Base-by-base conservation (phyloP, 2,329 filamentous ascomycete species). In the Chaetomium sp. region DNA sequence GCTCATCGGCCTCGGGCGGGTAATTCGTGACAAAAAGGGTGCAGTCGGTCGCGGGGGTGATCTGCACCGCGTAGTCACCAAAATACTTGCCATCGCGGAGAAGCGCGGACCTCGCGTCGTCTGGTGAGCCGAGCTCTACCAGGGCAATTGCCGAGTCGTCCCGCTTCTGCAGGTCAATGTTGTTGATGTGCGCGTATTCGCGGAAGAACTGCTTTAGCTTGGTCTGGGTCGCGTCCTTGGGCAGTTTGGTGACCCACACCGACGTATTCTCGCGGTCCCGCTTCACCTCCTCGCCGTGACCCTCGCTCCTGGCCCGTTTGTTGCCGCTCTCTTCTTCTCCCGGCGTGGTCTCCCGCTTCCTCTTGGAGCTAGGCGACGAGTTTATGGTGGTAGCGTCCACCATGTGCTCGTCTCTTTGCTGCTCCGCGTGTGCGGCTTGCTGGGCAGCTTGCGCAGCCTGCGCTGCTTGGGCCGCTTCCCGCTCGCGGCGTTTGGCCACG, bases 11-110 rank as follows among this genome's bases (percentile, higher is more conserved):
- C 23, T 85, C 82, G 1, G 90, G 86, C 2, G 93, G 92, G 73
- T 93, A 99, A 74, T 99, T 99, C 51, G 93, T 89, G 38, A 98
- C 87, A 74, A 90, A 99, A 5, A 99, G 79, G 0, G 93, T 98
- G 63, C 93, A 86, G 60, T 89, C 88, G 45, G 89, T 87, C 35
- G 90, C 93, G 53, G 91, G 82, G 62, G 85, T 83, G 25, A 99
- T 92, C 42, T 83, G 82, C 57, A 99, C 89, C 68, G 88, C 85
- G 42, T 85, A 84, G 27, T 90, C 88, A 60, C 89, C 87, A 70
- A 97, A 88, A 62, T 86, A 87, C 75, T 96, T 97, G 60, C 88
- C 87, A 73, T 97, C 88, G 67, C 92, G 88, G 16, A 93, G 89
- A 68, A 93, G 82, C 5, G 95, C 94, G 25, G 91, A 90, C 59